Conservation (phyloP, 805 yeast species). For the Candida ficus region DNA sequence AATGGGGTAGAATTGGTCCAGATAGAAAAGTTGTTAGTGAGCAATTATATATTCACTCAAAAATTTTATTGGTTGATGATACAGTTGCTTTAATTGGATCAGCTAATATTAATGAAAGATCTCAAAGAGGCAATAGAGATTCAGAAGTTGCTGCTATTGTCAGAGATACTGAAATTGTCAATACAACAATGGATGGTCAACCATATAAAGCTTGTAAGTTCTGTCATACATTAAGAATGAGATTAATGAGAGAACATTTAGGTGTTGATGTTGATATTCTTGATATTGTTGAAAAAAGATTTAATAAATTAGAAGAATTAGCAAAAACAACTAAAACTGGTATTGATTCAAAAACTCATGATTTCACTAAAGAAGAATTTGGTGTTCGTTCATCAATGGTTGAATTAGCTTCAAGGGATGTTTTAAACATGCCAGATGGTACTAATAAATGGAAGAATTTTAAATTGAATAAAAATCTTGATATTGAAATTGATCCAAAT, state of each 20-base stretch:
- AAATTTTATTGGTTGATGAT: constrained; percentile 88
- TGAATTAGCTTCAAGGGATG: constrained; percentile 68
- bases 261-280: constrained; percentile 89
- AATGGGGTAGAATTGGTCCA: constrained; percentile 92
- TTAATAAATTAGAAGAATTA: constrained; percentile 35
- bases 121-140: constrained; percentile 91
- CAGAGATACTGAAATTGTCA: constrained; percentile 71
- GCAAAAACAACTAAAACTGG: constrained; percentile 27
- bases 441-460: constrained; percentile 39
- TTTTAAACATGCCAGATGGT: constrained; percentile 47
- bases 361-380: constrained; percentile 31
- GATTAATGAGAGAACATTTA: constrained; percentile 94
- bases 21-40: constrained; percentile 73
- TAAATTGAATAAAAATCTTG: constrained; percentile 4
- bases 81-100: constrained; percentile 92
- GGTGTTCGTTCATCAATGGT: constrained; percentile 58
- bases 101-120: constrained; percentile 94
- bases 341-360: constrained; percentile 37
- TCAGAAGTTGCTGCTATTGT: constrained; percentile 90
- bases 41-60: constrained; percentile 91
- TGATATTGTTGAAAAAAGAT: constrained; percentile 75
- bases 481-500: constrained; percentile 17
- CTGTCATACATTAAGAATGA: constrained; percentile 82
- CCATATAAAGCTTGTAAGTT: constrained; percentile 80
- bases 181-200: constrained; percentile 70